Evolutionary conservation across 805 yeast genomes (phyloP), one percentile per base, ranked within the genome.

Genomic region (Metschnikowia orientalis): DNA sequence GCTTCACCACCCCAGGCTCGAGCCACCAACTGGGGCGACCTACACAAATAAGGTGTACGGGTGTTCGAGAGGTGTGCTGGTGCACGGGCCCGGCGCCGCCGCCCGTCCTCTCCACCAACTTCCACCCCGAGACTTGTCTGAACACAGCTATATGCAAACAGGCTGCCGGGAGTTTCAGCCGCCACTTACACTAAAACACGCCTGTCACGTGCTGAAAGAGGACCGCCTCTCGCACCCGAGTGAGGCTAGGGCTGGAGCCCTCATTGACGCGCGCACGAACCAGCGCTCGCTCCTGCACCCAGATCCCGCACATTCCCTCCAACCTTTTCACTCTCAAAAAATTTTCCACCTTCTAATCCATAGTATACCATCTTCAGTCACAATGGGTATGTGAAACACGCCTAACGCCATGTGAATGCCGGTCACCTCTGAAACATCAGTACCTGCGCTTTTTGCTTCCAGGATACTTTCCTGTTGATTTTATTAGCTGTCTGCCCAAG

Each of bases 301-400:
- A n/a, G 16, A 8, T 5, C 3, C 14, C 24, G 8, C 20, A n/a
- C 11, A 25, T 30, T 28, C 34, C 14, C 22, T 18, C 35, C 18
- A 24, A 16, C 31, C 32, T 23, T 15, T 28, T 32, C 27, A 26
- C 30, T 24, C 32, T 35, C 49, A 42, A 45, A 45, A 45, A 38
- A 28, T 45, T 45, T 45, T 45, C 47, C 40, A 38, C 21, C 28
- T 25, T 35, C 23, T 23, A 30, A 22, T 28, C 25, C 41, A 27
- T 20, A 31, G 29, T 32, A 40, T 38, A 27, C 39, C 35, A 36
- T 33, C 44, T 38, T 45, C 45, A 37, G 38, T 43, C 45, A 45
- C 45, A 42, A 45, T 45, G 49, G 49, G 49, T 45, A 45, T 45
- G 49, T 45, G 18, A 20, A 27, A 16, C n/a, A 20, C 23, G 20